These are phyloP conservation scores for Plasmopara viticola DNA, from an alignment of 352 stramenopile species.

Conservation along the genomic window DNA sequence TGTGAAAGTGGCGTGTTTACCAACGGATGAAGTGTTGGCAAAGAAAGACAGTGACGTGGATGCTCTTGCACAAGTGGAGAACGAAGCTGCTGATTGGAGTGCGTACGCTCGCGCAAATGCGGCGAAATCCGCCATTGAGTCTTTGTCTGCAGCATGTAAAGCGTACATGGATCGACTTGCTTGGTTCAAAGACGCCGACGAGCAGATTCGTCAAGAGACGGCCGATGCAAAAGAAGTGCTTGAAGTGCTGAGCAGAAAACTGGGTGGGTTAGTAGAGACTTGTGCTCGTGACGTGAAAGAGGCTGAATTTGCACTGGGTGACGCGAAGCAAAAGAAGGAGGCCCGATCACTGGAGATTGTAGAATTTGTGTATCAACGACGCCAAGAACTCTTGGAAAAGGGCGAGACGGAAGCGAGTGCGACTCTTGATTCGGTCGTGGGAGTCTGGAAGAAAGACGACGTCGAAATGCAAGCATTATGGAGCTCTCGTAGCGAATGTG, in stretches of 20 bases:
- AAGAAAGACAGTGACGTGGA: slow-evolving; percentile 22
- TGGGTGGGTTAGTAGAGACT: slow-evolving; percentile 13
- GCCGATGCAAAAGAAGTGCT: slow-evolving; percentile 19
- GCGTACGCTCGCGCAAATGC: slow-evolving; percentile 30
- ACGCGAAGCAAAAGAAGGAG: slow-evolving; percentile 26
- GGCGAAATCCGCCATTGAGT: slow-evolving; percentile 35
- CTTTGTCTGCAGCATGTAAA: slow-evolving; percentile 33
- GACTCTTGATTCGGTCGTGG: slow-evolving; percentile 25
- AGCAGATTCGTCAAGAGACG: slow-evolving; percentile 14
- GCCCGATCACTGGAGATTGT: slow-evolving; percentile 25
- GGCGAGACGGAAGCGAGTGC: slow-evolving; percentile 31
- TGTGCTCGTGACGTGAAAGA: slow-evolving; percentile 20
- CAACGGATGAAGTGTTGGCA: slow-evolving; percentile 13
- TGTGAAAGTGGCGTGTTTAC: slow-evolving; percentile 15
- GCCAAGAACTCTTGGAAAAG: slow-evolving; percentile 21
- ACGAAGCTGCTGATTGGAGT: slow-evolving; percentile 10
- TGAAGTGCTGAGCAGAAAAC: slow-evolving; percentile 18
- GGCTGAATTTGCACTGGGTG: slow-evolving; percentile 17
- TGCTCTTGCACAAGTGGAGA: slow-evolving; percentile 17
- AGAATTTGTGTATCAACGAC: slow-evolving; percentile 25
- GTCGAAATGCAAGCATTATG: slow-evolving; percentile 28
- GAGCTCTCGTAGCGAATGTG: slow-evolving; percentile 22
- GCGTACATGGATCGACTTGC: slow-evolving; percentile 33
- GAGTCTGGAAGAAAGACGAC: slow-evolving; percentile 33
- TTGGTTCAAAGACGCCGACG: slow-evolving; percentile 21